A percentile compares a stretch with the other conserved stretches of the same genome.
phyloP scores from a whole-genome alignment of 1,284 basidiomycete genomes.

The Ceratobasidium sp. region DNA sequence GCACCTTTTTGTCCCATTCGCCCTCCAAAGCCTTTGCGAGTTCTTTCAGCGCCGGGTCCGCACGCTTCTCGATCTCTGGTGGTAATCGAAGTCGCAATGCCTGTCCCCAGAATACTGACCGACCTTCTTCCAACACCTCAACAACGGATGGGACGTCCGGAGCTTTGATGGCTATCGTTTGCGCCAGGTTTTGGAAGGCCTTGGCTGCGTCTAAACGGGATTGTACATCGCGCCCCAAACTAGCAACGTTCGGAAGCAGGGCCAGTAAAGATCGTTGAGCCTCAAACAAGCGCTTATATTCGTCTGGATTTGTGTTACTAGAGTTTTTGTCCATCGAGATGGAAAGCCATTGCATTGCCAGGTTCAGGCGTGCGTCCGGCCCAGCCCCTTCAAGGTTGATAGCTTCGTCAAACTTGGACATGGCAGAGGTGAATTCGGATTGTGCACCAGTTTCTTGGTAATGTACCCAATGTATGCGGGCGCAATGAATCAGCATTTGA shows the following conservation, averaged over 20 bases:
- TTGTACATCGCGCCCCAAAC: not conserved
- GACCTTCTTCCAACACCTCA: slow-evolving; percentile 2
- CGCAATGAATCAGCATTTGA: not conserved
- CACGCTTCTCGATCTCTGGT: not conserved
- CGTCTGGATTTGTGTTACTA: not conserved
- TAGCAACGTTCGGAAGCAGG: not conserved
- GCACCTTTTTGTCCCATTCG: not conserved
- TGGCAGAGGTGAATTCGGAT: not conserved
- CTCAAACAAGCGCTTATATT: not conserved
- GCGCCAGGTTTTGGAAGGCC: not conserved
- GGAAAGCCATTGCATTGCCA: not conserved
- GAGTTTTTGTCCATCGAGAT: not conserved
- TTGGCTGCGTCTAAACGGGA: not conserved
- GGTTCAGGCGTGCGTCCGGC: not conserved
- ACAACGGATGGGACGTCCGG: not conserved
- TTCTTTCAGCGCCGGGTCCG: not conserved
- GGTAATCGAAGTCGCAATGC: not conserved
- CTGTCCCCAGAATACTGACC: not conserved
- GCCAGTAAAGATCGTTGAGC: not conserved
- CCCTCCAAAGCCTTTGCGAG: not conserved
- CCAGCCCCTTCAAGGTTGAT: not conserved
- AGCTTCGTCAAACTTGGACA: not conserved
- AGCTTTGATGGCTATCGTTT: not conserved
- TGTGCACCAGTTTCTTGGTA: not conserved
- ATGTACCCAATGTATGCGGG: not conserved